These are phyloP conservation scores for Alternaria consortialis DNA, from an alignment of 2,329 filamentous ascomycete genomes.

Conservation along the genomic window DNA sequence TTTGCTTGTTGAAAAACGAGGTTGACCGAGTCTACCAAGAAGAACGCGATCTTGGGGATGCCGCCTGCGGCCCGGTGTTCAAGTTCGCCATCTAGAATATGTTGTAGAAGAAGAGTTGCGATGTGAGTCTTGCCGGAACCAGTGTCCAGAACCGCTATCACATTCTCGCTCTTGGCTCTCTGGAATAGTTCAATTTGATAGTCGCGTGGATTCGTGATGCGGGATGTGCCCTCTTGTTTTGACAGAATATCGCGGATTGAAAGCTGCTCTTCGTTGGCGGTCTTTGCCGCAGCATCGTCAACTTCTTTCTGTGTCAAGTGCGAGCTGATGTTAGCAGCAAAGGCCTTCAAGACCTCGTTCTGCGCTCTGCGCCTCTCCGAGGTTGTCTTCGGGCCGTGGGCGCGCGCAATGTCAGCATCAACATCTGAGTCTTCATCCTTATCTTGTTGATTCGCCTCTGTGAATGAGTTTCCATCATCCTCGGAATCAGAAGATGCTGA, in stretches of 20 bases:
- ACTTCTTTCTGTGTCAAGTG: slow-evolving; percentile 53
- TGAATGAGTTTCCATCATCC: slow-evolving; percentile 2
- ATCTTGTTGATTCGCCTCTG: not conserved
- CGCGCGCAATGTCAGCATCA: slow-evolving; percentile 33
- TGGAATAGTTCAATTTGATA: slow-evolving; percentile 95
- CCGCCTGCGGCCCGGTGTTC: slow-evolving; percentile 70
- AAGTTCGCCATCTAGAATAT: slow-evolving; percentile 80
- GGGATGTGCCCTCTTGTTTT: slow-evolving; percentile 62
- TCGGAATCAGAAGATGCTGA: slow-evolving; percentile 11
- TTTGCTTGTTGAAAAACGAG: slow-evolving; percentile 89
- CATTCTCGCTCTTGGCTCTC: slow-evolving; percentile 82
- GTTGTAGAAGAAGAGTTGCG: slow-evolving; percentile 81
- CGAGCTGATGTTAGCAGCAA: slow-evolving; percentile 55
- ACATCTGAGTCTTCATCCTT: slow-evolving; percentile 33
- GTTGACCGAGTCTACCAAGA: slow-evolving; percentile 88
- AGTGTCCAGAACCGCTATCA: slow-evolving; percentile 93
- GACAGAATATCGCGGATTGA: slow-evolving; percentile 64
- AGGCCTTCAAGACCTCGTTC: slow-evolving; percentile 54
- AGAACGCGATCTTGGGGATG: slow-evolving; percentile 77
- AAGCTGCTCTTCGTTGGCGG: slow-evolving; percentile 57
- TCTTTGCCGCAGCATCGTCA: slow-evolving; percentile 44
- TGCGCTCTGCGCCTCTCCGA: slow-evolving; percentile 53
- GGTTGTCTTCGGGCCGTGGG: slow-evolving; percentile 37
- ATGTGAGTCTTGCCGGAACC: slow-evolving; percentile 97
- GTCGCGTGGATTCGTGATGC: slow-evolving; percentile 81